Percentiles rank a stretch among this genome's conserved stretches.
Conservation (phyloP, 2,329 filamentous ascomycete genomes). For the Aureobasidium subglaciale region DNA sequence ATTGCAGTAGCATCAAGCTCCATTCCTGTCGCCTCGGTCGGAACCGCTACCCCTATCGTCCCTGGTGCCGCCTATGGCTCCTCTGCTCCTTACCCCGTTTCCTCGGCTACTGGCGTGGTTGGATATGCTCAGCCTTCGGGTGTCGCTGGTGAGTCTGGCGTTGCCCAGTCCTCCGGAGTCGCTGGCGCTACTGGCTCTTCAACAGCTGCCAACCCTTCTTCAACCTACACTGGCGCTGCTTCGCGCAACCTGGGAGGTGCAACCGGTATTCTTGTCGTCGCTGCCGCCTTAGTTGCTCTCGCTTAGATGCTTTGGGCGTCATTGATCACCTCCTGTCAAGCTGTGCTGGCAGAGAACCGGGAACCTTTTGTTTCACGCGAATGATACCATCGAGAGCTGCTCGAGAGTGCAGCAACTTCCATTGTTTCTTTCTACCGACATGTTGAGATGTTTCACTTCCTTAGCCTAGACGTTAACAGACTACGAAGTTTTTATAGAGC, state of each 20-base stretch:
- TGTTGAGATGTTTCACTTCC: too few species aligned
- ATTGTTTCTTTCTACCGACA: background rate
- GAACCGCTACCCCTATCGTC: background rate
- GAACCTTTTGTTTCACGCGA: background rate
- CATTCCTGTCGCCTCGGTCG: background rate
- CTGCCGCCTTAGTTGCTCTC: slow-evolving; percentile 2
- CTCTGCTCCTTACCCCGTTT: background rate
- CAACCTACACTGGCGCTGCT: slow-evolving; percentile 6
- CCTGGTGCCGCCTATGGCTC: background rate
- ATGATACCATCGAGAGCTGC: background rate
- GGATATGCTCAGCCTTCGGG: slow-evolving; percentile 1
- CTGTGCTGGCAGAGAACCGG: background rate
- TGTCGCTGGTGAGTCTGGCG: background rate
- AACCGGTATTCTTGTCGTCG: background rate
- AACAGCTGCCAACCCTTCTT: background rate
- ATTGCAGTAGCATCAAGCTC: background rate
- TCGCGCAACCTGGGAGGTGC: slow-evolving; percentile 4
- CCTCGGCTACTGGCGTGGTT: background rate
- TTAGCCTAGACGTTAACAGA: too few species aligned
- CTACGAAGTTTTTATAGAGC: too few species aligned
- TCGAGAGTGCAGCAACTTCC: background rate
- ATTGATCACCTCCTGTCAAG: background rate
- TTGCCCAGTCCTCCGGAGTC: background rate
- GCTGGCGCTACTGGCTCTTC: background rate
- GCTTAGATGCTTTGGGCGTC: background rate